Conservation (phyloP, 306 rosid species). For the cucumber (Cucumis sativus) region Cucumber_9930_V3 NC_026659.2:23740501-23741000, state of each 20-base stretch:
- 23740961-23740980: too few relatives aligned
- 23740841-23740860: conserved; percentile 47
- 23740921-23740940: too few relatives aligned
- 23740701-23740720: neutral
- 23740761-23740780: conserved; percentile 77
- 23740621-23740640: conserved; percentile 8
- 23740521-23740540: neutral
- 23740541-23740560: conserved; percentile 13
- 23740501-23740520: neutral
- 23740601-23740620: conserved; percentile 40
- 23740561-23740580: conserved; percentile 33
- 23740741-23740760: neutral
- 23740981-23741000: too few relatives aligned
- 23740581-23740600: conserved; percentile 36
- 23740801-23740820: conserved; percentile 94
- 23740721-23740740: neutral
- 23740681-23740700: too few relatives aligned
- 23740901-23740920: too few relatives aligned
- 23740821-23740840: conserved; percentile 99
- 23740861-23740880: neutral
- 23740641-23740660: neutral
- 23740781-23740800: conserved; percentile 90
- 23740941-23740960: too few relatives aligned
- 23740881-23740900: neutral
- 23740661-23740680: neutral